These are phyloP conservation scores for Sporothrix globosa DNA, from an alignment of 2,329 filamentous ascomycete species.

Conservation along the genomic window DNA sequence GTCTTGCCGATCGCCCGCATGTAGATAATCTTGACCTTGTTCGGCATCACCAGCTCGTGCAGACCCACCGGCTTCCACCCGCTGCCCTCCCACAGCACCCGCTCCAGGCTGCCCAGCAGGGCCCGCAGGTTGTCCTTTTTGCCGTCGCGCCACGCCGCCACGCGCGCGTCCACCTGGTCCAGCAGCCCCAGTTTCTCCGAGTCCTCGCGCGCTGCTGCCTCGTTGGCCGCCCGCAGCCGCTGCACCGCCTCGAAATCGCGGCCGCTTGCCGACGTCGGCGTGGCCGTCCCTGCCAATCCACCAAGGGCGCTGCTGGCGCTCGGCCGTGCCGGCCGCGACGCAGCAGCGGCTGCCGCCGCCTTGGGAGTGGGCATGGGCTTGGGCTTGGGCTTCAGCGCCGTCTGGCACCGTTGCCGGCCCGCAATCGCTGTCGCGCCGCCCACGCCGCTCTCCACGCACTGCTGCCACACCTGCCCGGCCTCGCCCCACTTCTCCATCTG, in stretches of 20 bases:
- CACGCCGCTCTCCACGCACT: constrained; percentile 79
- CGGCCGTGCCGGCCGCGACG: constrained; percentile 31
- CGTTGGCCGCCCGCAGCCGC: constrained; percentile 79
- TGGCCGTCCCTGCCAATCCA: constrained; percentile 43
- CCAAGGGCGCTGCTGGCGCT: background rate
- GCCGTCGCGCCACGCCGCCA: constrained; percentile 82
- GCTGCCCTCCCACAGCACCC: constrained; percentile 85
- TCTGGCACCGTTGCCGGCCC: constrained; percentile 86
- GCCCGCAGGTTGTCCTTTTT: constrained; percentile 93
- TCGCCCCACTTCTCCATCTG: constrained; percentile 94
- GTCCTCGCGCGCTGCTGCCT: constrained; percentile 81
- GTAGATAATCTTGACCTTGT: constrained; percentile 95
- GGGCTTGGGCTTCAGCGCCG: constrained; percentile 72
- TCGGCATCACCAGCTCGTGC: constrained; percentile 88
- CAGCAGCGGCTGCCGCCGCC: constrained; percentile 38
- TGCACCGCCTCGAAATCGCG: constrained; percentile 76
- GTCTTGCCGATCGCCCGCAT: constrained; percentile 99
- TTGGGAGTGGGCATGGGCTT: too few relatives aligned
- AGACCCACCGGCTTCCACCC: constrained; percentile 97
- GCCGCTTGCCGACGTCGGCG: constrained; percentile 28
- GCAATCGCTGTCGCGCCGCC: constrained; percentile 84
- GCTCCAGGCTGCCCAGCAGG: constrained; percentile 81
- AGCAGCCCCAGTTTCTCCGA: constrained; percentile 90
- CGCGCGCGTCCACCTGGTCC: constrained; percentile 79
- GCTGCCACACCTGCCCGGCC: constrained; percentile 77